Percentiles rank a stretch among this genome's conserved stretches.
Evolutionary conservation across 768 basidiomycete species (phyloP).

Genomic region (Amanita subjunquillea): DNA sequence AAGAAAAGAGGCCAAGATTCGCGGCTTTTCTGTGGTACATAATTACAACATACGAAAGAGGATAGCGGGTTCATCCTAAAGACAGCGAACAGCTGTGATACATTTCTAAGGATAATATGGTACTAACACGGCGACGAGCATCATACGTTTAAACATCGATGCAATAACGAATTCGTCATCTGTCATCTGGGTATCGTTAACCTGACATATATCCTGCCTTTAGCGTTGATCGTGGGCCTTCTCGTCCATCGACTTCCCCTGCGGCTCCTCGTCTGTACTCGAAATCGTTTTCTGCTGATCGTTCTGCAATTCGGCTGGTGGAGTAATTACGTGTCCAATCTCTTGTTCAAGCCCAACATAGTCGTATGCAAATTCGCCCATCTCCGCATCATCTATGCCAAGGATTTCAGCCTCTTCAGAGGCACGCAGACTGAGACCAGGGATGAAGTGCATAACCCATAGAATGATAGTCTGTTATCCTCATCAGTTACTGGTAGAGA

Average conservation of each 20-base stretch:
- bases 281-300: not conserved
- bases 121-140: too few species aligned
- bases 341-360: constrained; percentile 70
- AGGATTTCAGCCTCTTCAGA: constrained; percentile 60
- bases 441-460: constrained; percentile 84
- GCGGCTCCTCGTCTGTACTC: not conserved
- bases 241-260: not conserved
- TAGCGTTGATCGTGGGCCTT: not conserved
- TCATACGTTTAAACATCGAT: not conserved
- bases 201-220: not conserved
- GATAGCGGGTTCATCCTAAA: too few species aligned
- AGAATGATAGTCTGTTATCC: constrained; percentile 58
- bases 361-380: constrained; percentile 87
- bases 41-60: too few species aligned
- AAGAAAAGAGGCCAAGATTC: too few species aligned
- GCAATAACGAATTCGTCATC: too few species aligned
- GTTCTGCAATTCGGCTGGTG: not conserved
- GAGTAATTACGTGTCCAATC: constrained; percentile 23
- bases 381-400: constrained; percentile 84
- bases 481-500: not conserved
- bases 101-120: too few species aligned
- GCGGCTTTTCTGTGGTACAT: too few species aligned
- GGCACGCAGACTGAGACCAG: constrained; percentile 65
- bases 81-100: too few species aligned
- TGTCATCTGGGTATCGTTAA: not conserved